Evolutionary conservation across 1,139 yeast species (phyloP), one percentile per base, ranked within the genome.

Genomic region (Trichomonascaceae sp.): DNA sequence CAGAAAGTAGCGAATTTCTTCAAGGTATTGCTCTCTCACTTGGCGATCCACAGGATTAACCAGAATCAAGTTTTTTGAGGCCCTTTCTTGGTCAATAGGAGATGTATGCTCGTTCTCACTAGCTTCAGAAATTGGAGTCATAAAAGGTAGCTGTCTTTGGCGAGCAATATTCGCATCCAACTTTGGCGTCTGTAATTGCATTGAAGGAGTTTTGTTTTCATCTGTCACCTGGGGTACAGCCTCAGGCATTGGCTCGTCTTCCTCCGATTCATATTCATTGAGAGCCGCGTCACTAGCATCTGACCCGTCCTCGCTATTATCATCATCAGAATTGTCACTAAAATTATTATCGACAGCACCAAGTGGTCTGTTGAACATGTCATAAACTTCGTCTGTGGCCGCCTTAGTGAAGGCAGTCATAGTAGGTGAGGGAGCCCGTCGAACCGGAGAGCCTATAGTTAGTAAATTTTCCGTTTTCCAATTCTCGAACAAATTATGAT

Each of bases 391-490:
- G 53, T 82, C 81, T 54, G 83, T 79, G 0, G 96, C 95, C 62
- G 84, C 82, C 57, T 82, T 82, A 0, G 96, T 85, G 66, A 79
- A 84, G 66, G 85, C 71, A 0, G 96, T 89, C 62, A 87, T 78
- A 0, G 96, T 89, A 0, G 96, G 96, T 0, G 75, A 70, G n/a
- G 70, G 67, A 13, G 66, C 63, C 24, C 66, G 52, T 18, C 63
- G 61, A 9, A 55, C 56, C 1, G 63, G 53, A 22, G 58, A 58
- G 3, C 58, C 62, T 64, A 56, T 3, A 8, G 22, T 22, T 19
- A 47, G 17, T 7, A 22, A 9, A 36, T 36, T 9, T n/a, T 36
- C 17, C 8, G 8, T 36, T 4, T 5, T 36, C 9, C 3, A 36
- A 36, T 36, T 36, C 41, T 9, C 41, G 5, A 13, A 15, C n/a